Evolutionary conservation across 2,329 filamentous ascomycete genomes (phyloP).

Genomic region (Fusarium albidum): DNA sequence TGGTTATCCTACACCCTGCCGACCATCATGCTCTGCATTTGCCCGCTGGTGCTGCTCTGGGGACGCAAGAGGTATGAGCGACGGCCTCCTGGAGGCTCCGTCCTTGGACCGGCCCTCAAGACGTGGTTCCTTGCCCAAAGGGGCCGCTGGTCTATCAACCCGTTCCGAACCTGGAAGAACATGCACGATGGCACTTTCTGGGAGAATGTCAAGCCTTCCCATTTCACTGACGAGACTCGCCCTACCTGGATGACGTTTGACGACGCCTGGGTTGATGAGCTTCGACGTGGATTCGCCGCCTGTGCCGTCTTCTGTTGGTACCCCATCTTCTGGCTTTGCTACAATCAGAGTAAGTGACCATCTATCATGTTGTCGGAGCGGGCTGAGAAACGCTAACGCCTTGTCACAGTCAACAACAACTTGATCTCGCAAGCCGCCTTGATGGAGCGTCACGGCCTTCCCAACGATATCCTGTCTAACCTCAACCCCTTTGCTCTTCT

Average conservation of each 20-base stretch:
- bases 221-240: constrained; percentile 60
- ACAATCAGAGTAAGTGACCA: constrained; percentile 50
- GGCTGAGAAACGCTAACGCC: constrained; percentile 16
- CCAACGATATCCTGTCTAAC: constrained; percentile 80
- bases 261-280: constrained; percentile 80
- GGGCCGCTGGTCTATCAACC: constrained; percentile 75
- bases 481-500: constrained; percentile 78
- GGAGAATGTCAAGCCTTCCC: constrained; percentile 74
- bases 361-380: background rate
- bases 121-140: constrained; percentile 70
- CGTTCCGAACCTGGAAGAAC: constrained; percentile 64
- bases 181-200: constrained; percentile 68
- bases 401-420: constrained; percentile 61
- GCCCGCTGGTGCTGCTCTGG: constrained; percentile 68
- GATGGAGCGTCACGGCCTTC: constrained; percentile 74
- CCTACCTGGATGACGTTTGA: constrained; percentile 81
- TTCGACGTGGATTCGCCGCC: constrained; percentile 72
- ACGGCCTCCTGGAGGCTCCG: constrained; percentile 70
- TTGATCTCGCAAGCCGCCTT: constrained; percentile 69
- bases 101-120: constrained; percentile 70
- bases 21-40: constrained; percentile 69
- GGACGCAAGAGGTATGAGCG: constrained; percentile 66
- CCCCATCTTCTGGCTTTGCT: constrained; percentile 67
- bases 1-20: constrained; percentile 76
- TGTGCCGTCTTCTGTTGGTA: constrained; percentile 76